Base-by-base conservation (phyloP, 139 green algal genomes). In the Chlorella sp. region DNA sequence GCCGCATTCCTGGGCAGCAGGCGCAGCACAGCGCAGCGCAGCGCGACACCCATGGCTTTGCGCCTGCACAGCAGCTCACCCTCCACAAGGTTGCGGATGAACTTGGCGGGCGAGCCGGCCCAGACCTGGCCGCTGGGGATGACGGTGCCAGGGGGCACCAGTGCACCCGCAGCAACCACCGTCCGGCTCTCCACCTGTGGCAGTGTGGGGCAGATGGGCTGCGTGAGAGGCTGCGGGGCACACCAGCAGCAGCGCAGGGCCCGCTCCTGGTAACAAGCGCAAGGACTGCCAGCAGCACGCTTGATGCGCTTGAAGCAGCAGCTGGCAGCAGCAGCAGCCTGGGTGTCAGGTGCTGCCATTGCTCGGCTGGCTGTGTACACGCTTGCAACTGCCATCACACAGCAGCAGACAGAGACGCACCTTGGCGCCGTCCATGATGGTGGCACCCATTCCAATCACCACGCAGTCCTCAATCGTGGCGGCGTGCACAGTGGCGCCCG, bases 371-470 rank as follows among this genome's bases (percentile, higher is more conserved):
- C n/a, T n/a, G n/a, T n/a, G n/a, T n/a, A n/a, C n/a, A n/a, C 15
- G 15, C 23, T 34, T 36, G 64, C 64, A 39, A 18, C n/a, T 28
- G n/a, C 64, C 1, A 21, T 21, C 30, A 72, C 1, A 1, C 30
- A 28, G 26, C 47, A 21, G 34, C n/a, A 84, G 64, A 11, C 63
- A 55, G 57, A 32, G 20, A 47, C 89, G 64, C 74, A 96, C 88
- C 85, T 89, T 86, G 13, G 88, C 93, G 0, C 96, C 96, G 81
- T 99, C 96, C 82, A 99, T 91, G 23, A 99, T 71, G 0, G 90
- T 98, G 3, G 96, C 92, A 2, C 96, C 96, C 95, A 99, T 99
- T 62, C 96, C 96, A 64, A 99, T 91, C 63, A 99, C 91, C 56
- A 84, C 91, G 73, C 94, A 91, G 91, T 99, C 96, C 39, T 93